Base-by-base conservation (phyloP, 345 rosid genomes). In the Murraya paniculata region DNA sequence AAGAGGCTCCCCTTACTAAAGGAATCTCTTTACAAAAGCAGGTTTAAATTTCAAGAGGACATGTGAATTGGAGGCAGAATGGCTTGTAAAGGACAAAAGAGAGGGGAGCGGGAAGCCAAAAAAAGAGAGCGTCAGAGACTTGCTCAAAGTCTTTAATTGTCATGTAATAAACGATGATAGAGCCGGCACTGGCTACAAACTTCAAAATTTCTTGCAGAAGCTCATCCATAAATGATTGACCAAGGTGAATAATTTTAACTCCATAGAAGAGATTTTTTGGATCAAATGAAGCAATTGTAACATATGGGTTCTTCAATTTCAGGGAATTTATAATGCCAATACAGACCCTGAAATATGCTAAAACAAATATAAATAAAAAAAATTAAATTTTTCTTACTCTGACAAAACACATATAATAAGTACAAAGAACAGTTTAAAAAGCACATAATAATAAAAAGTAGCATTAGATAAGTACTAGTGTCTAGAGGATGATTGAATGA, bases 191-290 rank as follows among this genome's bases (percentile, higher is more conserved):
- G 38, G 71, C 83, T 30, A 53, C 72, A 74, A 41, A 74, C 55
- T 83, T 83, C 55, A 85, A 83, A 74, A 87, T 68, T 79, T 87
- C 90, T 64, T 77, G 86, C 77, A 87, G 81, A 53, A 87, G 81
- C 73, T 85, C 85, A 41, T 83, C 82, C 58, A 80, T 14, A 75
- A 80, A 85, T 30, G 71, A 69, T 35, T 71, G 73, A 64, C 85
- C 78, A 59, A 62, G 82, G 61, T 76, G 81, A 66, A 81, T 68
- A 60, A 74, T 77, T 68, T 87, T 85, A 78, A 83, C 88, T 68
- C 88, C 88, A 35, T 87, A 87, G 82, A 85, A 87, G 68, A 87
- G 85, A 73, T 87, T 87, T 75, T 77, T 78, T 62, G 88, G 86
- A 78, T 87, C 90, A 78, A 87, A 87, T 55, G 90, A 85, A 36